phyloP scores from a whole-genome alignment of 306 rosid genomes.

The Mimosa bimucronata region DNA sequence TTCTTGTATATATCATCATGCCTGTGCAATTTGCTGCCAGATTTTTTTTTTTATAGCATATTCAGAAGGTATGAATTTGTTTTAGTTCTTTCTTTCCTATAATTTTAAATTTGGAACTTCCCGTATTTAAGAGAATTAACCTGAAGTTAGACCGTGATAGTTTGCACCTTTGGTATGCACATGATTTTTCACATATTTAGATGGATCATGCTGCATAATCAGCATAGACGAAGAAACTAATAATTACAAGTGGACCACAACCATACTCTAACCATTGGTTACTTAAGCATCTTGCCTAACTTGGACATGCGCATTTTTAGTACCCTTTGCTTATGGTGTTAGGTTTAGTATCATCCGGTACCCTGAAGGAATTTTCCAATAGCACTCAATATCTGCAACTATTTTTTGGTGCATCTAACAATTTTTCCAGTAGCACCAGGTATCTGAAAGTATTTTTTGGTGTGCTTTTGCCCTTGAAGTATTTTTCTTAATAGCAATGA shows the following conservation, averaged over 20 bases:
- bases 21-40: not conserved
- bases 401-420: too few species aligned
- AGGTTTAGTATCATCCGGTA: too few species aligned
- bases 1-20: constrained; percentile 18
- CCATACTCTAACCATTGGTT: not conserved
- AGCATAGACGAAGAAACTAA: not conserved
- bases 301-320: not conserved
- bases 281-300: not conserved
- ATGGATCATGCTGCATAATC: not conserved
- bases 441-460: too few species aligned
- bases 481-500: too few species aligned
- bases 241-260: not conserved
- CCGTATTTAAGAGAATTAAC: constrained; percentile 8
- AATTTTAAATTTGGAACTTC: constrained; percentile 10
- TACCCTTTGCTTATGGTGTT: not conserved
- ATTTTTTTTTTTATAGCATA: not conserved
- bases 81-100: not conserved
- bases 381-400: too few species aligned
- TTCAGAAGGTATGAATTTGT: not conserved
- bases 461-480: too few species aligned
- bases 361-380: too few species aligned
- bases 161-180: not conserved
- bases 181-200: not conserved
- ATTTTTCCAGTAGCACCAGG: too few species aligned
- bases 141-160: not conserved